phyloP scores from a whole-genome alignment of 352 stramenopile species.

The Phytophthora crassamura region DNA sequence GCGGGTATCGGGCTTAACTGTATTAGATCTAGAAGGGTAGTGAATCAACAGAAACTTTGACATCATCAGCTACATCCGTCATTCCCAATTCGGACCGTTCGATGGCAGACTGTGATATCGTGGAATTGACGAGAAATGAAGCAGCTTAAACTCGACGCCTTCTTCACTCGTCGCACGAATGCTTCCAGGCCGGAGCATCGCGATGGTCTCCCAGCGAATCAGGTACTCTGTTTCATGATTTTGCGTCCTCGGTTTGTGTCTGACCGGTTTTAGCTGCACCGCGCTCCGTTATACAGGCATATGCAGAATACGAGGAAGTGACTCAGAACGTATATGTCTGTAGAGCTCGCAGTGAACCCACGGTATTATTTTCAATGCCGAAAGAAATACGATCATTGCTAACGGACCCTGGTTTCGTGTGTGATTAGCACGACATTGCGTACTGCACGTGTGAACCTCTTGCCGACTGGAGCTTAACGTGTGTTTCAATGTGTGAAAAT shows the following conservation, averaged over 20 bases:
- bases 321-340: constrained; percentile 4
- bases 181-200: background rate
- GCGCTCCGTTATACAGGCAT: background rate
- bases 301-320: constrained; percentile 3
- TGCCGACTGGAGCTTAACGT: constrained; percentile 2
- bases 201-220: background rate
- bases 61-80: background rate
- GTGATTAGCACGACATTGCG: background rate
- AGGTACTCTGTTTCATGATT: background rate
- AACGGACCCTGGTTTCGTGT: no score
- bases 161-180: background rate
- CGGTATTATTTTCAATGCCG: background rate
- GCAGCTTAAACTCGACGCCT: background rate
- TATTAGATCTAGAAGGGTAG: no score
- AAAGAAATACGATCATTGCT: background rate
- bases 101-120: no score
- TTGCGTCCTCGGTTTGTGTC: background rate
- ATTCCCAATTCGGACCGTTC: no score
- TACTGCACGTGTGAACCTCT: constrained; percentile 4
- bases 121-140: constrained; percentile 2
- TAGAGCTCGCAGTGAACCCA: background rate
- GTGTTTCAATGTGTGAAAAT: constrained; percentile 4
- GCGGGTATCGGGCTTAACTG: no score
- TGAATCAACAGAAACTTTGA: no score
- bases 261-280: background rate